Conservation (phyloP, 75 land plant species). For the Larix kaempferi region DNA sequence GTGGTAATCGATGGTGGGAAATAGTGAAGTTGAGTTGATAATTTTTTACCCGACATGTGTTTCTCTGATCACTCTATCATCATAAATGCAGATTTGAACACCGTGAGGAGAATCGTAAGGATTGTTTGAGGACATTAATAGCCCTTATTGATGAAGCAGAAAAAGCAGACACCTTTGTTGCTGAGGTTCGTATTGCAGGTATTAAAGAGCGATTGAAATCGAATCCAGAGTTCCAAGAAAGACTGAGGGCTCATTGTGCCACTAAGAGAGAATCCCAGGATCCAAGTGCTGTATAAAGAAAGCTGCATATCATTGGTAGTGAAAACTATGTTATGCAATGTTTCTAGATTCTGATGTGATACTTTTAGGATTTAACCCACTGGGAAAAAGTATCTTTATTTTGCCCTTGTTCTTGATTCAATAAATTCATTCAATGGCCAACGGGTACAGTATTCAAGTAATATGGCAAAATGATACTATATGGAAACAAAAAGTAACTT, state of each 20-base stretch:
- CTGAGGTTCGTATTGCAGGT: conserved; percentile 37
- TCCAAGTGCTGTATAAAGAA: not conserved
- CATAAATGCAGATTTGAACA: conserved; percentile 58
- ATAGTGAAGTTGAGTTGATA: conserved; percentile 5
- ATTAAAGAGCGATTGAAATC: conserved; percentile 44
- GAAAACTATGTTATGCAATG: too few species aligned
- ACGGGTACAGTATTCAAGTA: too few species aligned
- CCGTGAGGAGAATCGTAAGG: conserved; percentile 93
- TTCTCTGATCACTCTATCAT: not conserved
- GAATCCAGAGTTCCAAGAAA: conserved; percentile 56
- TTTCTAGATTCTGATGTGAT: too few species aligned
- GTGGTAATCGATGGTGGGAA: not conserved
- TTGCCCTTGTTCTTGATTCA: too few species aligned
- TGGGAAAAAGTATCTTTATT: too few species aligned
- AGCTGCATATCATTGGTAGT: not conserved
- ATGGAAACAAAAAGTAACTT: too few species aligned
- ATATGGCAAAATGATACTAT: too few species aligned
- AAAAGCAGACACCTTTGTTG: conserved; percentile 57
- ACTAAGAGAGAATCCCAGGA: conserved; percentile 8
- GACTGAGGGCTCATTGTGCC: conserved; percentile 36
- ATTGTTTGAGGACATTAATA: conserved; percentile 69
- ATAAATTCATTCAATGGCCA: too few species aligned
- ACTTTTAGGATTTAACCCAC: too few species aligned
- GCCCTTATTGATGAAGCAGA: conserved; percentile 81
- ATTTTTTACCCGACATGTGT: not conserved